These are phyloP conservation scores for Geranium rotundifolium DNA, from an alignment of 345 rosid genomes.

Conservation along the genomic window DNA sequence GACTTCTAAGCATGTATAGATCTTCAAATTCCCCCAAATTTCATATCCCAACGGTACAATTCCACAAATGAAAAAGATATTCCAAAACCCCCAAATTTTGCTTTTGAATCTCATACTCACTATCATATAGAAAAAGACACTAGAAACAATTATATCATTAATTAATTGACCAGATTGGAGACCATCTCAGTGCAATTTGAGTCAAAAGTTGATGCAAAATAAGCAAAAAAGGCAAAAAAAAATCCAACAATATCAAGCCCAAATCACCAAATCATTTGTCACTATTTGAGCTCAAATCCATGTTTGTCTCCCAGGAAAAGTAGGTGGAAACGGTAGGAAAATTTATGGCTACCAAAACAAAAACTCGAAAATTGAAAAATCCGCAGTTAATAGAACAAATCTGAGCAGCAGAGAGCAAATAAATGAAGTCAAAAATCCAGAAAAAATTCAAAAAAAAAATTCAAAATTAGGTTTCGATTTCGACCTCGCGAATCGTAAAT, in stretches of 20 bases:
- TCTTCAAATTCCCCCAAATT: neutral
- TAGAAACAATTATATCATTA: too few relatives aligned
- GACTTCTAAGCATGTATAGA: neutral
- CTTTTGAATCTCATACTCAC: too few relatives aligned
- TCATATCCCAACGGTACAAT: neutral
- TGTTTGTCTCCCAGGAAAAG: neutral
- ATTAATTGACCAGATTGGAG: too few relatives aligned
- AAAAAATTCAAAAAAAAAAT: neutral
- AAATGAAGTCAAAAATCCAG: neutral
- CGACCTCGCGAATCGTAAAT: conserved; percentile 74
- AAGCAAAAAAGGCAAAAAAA: too few relatives aligned
- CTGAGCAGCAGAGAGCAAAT: neutral
- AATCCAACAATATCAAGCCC: neutral
- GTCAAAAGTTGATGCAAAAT: neutral
- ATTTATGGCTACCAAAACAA: neutral
- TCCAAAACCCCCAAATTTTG: too few relatives aligned
- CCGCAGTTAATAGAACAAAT: neutral
- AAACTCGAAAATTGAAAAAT: neutral
- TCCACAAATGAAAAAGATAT: too few relatives aligned
- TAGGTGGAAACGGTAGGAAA: neutral
- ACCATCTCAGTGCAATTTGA: neutral
- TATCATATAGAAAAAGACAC: too few relatives aligned
- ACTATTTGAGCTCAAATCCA: neutral
- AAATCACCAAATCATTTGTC: neutral
- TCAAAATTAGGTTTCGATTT: too few relatives aligned